Evolutionary conservation across 257 asterid genomes (phyloP).

Genomic region (Ophiorrhiza pumila): DNA sequence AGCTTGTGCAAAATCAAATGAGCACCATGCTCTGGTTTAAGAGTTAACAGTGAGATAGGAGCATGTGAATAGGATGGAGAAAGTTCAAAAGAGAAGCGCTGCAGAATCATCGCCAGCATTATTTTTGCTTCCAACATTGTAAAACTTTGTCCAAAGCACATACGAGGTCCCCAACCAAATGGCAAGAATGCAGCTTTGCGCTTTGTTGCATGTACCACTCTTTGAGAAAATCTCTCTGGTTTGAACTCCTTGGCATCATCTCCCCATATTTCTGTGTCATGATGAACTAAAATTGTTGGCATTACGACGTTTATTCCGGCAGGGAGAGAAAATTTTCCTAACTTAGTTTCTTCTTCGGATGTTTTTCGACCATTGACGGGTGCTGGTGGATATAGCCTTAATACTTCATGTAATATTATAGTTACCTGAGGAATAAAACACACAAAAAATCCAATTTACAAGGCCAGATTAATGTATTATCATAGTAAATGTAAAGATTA

Average conservation of each 20-base stretch:
- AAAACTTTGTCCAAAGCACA: conserved; percentile 17
- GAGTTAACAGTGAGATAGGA: conserved; percentile 12
- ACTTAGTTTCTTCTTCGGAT: not conserved
- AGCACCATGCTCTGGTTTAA: conserved; percentile 20
- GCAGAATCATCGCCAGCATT: conserved; percentile 18
- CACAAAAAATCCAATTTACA: no score
- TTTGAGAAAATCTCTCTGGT: conserved; percentile 21
- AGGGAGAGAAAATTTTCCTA: conserved; percentile 18
- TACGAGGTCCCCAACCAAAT: conserved; percentile 21
- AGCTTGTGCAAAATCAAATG: conserved; percentile 13
- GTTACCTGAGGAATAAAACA: conserved; percentile 15
- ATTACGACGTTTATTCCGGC: conserved; percentile 3
- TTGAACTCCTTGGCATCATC: conserved; percentile 25
- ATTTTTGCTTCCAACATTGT: conserved; percentile 20
- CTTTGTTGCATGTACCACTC: conserved; percentile 12
- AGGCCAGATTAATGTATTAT: no score
- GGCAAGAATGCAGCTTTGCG: conserved; percentile 14
- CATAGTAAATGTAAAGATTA: no score
- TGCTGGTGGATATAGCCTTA: conserved; percentile 26
- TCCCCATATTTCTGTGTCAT: conserved; percentile 23
- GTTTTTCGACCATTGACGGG: conserved; percentile 5
- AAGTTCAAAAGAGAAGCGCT: conserved; percentile 19
- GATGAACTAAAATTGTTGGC: conserved; percentile 23
- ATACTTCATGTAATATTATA: conserved; percentile 26
- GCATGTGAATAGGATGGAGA: conserved; percentile 22